A percentile compares a stretch with the other conserved stretches of the same genome.
Evolutionary conservation across 23 red algal genomes (phyloP).

Genomic region (Gracilariopsis chorda): DNA sequence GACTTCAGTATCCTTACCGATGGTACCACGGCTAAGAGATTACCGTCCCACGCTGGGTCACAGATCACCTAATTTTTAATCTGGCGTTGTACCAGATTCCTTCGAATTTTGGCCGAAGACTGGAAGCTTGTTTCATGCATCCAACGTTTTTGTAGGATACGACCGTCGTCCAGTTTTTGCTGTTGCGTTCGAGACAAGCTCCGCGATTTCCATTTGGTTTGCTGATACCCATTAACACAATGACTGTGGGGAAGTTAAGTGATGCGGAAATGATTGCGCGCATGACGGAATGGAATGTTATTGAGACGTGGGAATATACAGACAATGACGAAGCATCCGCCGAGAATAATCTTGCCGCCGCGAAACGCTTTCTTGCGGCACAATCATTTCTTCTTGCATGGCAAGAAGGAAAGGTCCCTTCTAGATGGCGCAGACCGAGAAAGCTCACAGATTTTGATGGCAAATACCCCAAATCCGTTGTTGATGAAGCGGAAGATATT

Average conservation of each 20-base stretch:
- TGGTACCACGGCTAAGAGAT: no score
- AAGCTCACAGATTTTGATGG: conserved; percentile 59
- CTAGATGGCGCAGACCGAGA: conserved; percentile 52
- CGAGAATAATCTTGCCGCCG: conserved; percentile 43
- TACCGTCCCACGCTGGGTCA: no score
- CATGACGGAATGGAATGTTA: conserved; percentile 70
- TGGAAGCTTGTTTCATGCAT: no score
- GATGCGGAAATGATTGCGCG: conserved; percentile 55
- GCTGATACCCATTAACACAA: no score
- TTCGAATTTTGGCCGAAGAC: no score
- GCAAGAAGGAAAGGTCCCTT: conserved; percentile 72
- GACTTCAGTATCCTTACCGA: no score
- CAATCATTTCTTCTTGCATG: conserved; percentile 70
- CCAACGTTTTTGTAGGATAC: no score
- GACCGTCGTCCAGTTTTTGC: no score
- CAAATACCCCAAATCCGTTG: conserved; percentile 34
- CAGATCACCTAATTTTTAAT: no score
- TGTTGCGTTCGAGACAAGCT: no score
- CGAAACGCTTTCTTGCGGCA: conserved; percentile 68
- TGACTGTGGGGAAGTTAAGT: neutral
- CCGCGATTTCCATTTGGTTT: no score
- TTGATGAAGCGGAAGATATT: conserved; percentile 46
- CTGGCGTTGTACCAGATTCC: no score
- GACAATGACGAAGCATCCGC: conserved; percentile 19
- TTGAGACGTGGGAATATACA: conserved; percentile 51